Base-by-base conservation (phyloP, 768 basidiomycete species). In the Termitomyces sp. region DNA sequence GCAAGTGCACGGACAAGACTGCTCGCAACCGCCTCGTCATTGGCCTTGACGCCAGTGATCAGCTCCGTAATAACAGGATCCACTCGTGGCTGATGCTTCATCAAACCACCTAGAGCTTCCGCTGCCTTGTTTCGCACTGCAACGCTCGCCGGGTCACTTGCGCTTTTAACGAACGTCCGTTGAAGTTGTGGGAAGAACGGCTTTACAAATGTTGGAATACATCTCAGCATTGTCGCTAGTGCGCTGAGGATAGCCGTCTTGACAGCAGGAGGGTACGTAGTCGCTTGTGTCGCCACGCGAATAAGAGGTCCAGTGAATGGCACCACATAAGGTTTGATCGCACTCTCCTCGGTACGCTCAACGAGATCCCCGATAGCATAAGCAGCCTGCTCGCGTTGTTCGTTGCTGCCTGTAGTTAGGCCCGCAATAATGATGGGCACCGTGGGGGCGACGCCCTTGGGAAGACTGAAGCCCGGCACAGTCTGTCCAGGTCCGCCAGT, bases 161-260 rank as follows among this genome's bases (percentile, higher is more conserved):
- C 81, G 45, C 93, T 90, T 75, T 98, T 98, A 69, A 97, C 90
- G 66, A 98, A 98, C 0, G 94, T 98, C 35, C 95, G 84, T 66
- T 98, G 96, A 35, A 98, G 74, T 66, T 98, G 97, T 2, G 96
- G 97, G 82, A 98, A 98, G 86, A 98, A 98, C 3, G 96, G 96
- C 70, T 91, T 92, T 64, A 98, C 93, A 63, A 96, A 91, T 4
- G 80, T 76, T 0, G 95, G 94, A 24, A 97, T 94, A 46, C 83
- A 81, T 61, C 86, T 85, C 44, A 98, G 77, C 84, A 98, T 92
- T 22, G 86, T 83, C 0, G 86, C 83, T 51, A 99, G 80, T 6
- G 95, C 92, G 35, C 81, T 83, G 32, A 99, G 80, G 63, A 99
- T 95, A 13, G 89, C 94, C 4, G 84, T 85, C 74, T 98, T 98